These are phyloP conservation scores for Fusarium sp. DNA, from an alignment of 2,329 filamentous ascomycete species.

Conservation along the genomic window DNA sequence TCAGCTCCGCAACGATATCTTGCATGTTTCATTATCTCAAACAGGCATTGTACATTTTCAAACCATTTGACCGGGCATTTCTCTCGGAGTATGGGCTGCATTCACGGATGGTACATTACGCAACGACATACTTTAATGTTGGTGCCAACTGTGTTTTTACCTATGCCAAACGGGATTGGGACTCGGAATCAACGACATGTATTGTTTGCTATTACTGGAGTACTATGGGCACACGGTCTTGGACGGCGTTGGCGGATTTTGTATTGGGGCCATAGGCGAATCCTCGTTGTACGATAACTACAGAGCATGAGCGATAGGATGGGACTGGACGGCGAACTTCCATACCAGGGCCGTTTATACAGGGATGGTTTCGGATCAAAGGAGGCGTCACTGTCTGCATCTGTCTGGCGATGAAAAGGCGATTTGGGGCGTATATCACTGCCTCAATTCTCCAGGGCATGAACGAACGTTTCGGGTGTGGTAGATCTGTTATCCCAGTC, in stretches of 20 bases:
- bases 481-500: constrained; percentile 42
- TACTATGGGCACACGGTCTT: constrained; percentile 43
- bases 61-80: constrained; percentile 37
- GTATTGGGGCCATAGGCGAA: constrained; percentile 39
- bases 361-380: constrained; percentile 24
- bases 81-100: constrained; percentile 33
- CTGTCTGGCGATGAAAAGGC: constrained; percentile 4
- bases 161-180: constrained; percentile 25
- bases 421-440: background rate
- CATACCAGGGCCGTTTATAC: constrained; percentile 1
- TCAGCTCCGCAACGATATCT: constrained; percentile 18
- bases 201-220: constrained; percentile 41
- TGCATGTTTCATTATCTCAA: constrained; percentile 35
- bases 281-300: constrained; percentile 46
- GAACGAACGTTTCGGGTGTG: constrained; percentile 27
- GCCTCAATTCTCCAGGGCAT: constrained; percentile 16
- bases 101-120: constrained; percentile 36
- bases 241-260: constrained; percentile 43
- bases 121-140: constrained; percentile 34
- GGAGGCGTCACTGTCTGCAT: background rate
- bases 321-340: background rate
- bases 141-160: constrained; percentile 34
- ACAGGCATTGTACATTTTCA: constrained; percentile 43
- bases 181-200: constrained; percentile 30
- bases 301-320: constrained; percentile 38